Evolutionary conservation across 371 early-diverging fungal genomes (phyloP), one percentile per base, ranked within the genome.

Genomic region (Choanephora cucurbitarum): DNA sequence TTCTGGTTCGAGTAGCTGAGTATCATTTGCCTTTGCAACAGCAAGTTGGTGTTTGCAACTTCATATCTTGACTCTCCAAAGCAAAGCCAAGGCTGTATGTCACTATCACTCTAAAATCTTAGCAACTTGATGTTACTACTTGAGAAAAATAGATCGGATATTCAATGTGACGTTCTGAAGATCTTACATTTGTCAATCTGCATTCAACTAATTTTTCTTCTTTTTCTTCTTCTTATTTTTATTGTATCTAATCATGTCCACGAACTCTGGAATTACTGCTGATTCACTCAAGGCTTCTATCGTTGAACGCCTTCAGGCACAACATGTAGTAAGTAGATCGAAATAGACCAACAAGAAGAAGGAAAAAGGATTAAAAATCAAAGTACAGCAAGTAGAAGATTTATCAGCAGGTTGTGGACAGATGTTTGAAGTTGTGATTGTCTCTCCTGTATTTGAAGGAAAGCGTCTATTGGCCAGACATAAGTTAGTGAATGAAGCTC

Each of bases 321-420:
- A 76, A 34, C 80, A 85, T 67, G 83, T 83, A 44, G 87, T 87
- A 81, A 60, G 83, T 55, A 14, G 10, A 28, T 7, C 7, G 7
- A 5, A 7, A 28, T 28, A 28, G 7, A n/a, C n/a, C n/a, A n/a
- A n/a, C n/a, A n/a, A n/a, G n/a, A n/a, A n/a, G n/a, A n/a, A n/a
- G n/a, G n/a, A n/a, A n/a, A 28, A 28, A 28, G 28, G 28, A 28
- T 7, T 28, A 28, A 28, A 7, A 7, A 28, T 47, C 28, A n/a
- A 7, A 28, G 28, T n/a, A 47, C 69, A 82, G 85, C 72, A 75
- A 39, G 78, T 82, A 13, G 60, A 57, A 13, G 86, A 86, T 69
- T 81, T 79, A 49, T 82, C 83, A 17, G 74, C 74, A 32, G 92
- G 92, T 32, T 92, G 92, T 69, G 92, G 92, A 22, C 88, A 90